Base-by-base conservation (phyloP, 495 filamentous ascomycete genomes). In the Talaromyces ruber region DNA sequence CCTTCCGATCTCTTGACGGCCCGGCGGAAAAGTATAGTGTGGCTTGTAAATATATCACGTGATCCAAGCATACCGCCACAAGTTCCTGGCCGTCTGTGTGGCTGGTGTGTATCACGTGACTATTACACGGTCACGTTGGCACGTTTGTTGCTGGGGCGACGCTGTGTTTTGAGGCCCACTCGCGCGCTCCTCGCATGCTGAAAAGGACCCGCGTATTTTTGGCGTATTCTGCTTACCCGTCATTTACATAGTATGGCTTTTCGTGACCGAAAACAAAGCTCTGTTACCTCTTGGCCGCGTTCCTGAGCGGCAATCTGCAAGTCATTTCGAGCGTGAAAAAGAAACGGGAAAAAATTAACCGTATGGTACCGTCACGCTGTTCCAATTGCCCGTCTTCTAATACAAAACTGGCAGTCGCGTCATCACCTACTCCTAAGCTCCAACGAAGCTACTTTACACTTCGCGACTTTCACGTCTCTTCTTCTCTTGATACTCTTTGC, bases 151-250 rank as follows among this genome's bases (percentile, higher is more conserved):
- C 47, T 63, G 11, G 53, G 62, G 66, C 67, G 65, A 72, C 65
- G 66, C 63, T 53, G 59, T 64, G 52, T 67, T 64, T 62, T 58
- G 50, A 34, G 57, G 51, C 61, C 62, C 64, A 65, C 62, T 58
- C 58, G 53, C 63, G 51, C 60, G 51, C 64, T 59, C 57, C 57
- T 59, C 57, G 57, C 57, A 47, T 32, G 8, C 34, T 9, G 18
- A 21, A 47, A 21, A 47, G 18, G 43, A 12, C 22, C 11, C 21
- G 12, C 26, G 51, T 54, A 54, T 54, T 54, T 54, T 54, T 54
- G n/a, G 22, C 21, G 51, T 54, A 26, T 54, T 54, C 51, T 54
- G 26, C 14, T 7, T 47, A 47, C 43, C 16, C 16, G 43, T 47
- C 21, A 47, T 47, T 47, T 47, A n/a, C n/a, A n/a, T n/a, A n/a